Base-by-base conservation (phyloP, 139 green algal species). In the Limnomonas spitsbergensis region DNA sequence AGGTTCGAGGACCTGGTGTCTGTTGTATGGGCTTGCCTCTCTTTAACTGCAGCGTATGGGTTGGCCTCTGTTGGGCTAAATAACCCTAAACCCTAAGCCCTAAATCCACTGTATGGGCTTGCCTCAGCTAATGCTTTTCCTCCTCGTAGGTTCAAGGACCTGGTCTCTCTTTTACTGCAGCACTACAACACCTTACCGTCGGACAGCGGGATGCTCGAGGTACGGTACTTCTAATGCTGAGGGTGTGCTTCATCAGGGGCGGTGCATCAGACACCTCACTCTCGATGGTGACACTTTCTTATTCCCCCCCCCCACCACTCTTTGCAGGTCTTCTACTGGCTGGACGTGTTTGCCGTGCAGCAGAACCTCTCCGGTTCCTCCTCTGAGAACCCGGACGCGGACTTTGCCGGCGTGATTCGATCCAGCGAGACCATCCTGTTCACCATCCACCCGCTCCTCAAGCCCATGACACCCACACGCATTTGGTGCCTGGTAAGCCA, bases 401-500 rank as follows among this genome's bases (percentile, higher is more conserved):
- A 75, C 36, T 7, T 75, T n/a, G 29, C 56, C 9, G 56, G 24
- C 29, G 70, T 77, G 27, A 77, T 77, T 3, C 39, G 66, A 37
- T 39, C 9, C 4, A 7, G 7, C 31, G 2, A 38, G 4, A 9
- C 39, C 3, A 38, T 77, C 9, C 37, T 77, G 4, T 77, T 77
- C 40, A 77, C 70, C n/a, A 77, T 77, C 37, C 70, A 77, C 70
- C 70, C 70, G 40, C 70, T 77, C 24, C 70, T 77, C 26, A n/a
- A 38, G 24, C 70, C 70, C 29, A 29, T 27, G 9, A 61, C 70
- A 20, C 70, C 70, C 40, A 67, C 29, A 32, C 35, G 68, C 4
- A 26, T 74, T 24, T 74, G 68, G 68, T 74, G 68, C 68, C 68
- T 74, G 68, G 68, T 74, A 32, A 9, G n/a, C n/a, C n/a, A n/a